These are phyloP conservation scores for Pseudofabraea citricarpa DNA, from an alignment of 2,329 filamentous ascomycete species.

Conservation along the genomic window DNA sequence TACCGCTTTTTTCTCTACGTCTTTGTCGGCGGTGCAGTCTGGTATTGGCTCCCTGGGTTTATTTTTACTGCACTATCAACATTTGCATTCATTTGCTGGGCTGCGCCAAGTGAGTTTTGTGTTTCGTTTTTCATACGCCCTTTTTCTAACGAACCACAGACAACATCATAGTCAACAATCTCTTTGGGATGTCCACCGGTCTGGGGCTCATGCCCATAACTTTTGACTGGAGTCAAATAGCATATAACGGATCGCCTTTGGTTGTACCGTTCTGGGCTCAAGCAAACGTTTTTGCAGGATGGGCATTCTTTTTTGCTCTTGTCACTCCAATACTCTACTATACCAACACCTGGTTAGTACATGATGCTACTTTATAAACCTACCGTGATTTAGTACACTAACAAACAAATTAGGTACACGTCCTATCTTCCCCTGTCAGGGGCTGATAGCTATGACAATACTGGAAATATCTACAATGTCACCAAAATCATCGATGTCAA, in stretches of 20 bases:
- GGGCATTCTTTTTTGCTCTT: slow-evolving; percentile 1
- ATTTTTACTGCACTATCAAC: slow-evolving; percentile 58
- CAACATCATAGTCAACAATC: slow-evolving; percentile 61
- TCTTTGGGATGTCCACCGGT: slow-evolving; percentile 65
- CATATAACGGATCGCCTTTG: slow-evolving; percentile 37
- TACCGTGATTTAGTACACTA: background rate
- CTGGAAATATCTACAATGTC: slow-evolving; percentile 54
- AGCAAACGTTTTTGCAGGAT: slow-evolving; percentile 62
- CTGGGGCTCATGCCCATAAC: slow-evolving; percentile 65
- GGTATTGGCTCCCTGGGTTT: slow-evolving; percentile 56
- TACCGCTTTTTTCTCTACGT: slow-evolving; percentile 2
- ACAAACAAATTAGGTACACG: slow-evolving; percentile 36
- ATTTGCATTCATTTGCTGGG: slow-evolving; percentile 4
- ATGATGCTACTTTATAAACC: background rate
- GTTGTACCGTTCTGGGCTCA: slow-evolving; percentile 70
- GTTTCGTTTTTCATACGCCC: background rate
- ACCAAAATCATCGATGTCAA: slow-evolving; percentile 49
- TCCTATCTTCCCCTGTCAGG: slow-evolving; percentile 58
- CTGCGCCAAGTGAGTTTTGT: background rate
- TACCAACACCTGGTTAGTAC: slow-evolving; percentile 3
- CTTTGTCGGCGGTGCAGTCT: slow-evolving; percentile 26
- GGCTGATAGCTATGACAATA: slow-evolving; percentile 60
- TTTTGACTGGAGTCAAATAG: slow-evolving; percentile 71
- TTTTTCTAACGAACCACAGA: slow-evolving; percentile 13
- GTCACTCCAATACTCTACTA: slow-evolving; percentile 3